A percentile compares a stretch with the other conserved stretches of the same genome.
These are phyloP conservation scores for Colletotrichum orchidophilum DNA, from an alignment of 2,329 filamentous ascomycete genomes.

Conservation along the genomic window DNA sequence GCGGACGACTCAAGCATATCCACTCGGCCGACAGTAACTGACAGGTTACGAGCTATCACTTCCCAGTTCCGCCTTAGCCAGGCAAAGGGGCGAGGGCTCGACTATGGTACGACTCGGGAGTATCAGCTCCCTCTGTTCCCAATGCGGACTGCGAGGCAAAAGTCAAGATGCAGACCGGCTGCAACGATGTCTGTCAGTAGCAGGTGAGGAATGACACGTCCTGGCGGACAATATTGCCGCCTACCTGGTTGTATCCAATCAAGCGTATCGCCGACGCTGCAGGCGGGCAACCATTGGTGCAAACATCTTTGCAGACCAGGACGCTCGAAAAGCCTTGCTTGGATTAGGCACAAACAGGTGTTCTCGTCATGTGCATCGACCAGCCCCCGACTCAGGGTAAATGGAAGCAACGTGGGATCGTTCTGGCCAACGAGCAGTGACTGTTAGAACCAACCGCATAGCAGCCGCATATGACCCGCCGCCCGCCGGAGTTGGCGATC, in stretches of 20 bases:
- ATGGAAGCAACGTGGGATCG: constrained; percentile 15
- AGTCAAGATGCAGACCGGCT: constrained; percentile 17
- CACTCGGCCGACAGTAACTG: constrained; percentile 13
- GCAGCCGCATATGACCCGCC: constrained; percentile 29
- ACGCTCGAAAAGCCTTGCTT: not conserved
- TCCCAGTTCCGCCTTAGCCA: not conserved
- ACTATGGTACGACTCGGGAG: not conserved
- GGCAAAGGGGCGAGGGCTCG: not conserved
- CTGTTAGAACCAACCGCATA: constrained; percentile 26
- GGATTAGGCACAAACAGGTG: constrained; percentile 10
- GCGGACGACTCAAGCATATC: not conserved
- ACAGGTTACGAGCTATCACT: not conserved
- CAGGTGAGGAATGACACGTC: constrained; percentile 24
- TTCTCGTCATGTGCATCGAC: constrained; percentile 19
- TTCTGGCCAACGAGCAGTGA: constrained; percentile 17
- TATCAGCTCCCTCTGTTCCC: not conserved
- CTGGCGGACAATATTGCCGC: constrained; percentile 6
- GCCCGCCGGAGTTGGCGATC: constrained; percentile 17
- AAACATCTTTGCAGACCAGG: not conserved
- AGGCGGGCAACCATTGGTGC: constrained; percentile 7
- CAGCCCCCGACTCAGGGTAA: constrained; percentile 15
- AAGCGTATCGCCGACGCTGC: constrained; percentile 12
- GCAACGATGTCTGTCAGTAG: constrained; percentile 13
- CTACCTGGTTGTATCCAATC: constrained; percentile 11
- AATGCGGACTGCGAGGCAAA: not conserved